Base-by-base conservation (phyloP, 2,329 filamentous ascomycete species). In the Alternaria alternata region DNA sequence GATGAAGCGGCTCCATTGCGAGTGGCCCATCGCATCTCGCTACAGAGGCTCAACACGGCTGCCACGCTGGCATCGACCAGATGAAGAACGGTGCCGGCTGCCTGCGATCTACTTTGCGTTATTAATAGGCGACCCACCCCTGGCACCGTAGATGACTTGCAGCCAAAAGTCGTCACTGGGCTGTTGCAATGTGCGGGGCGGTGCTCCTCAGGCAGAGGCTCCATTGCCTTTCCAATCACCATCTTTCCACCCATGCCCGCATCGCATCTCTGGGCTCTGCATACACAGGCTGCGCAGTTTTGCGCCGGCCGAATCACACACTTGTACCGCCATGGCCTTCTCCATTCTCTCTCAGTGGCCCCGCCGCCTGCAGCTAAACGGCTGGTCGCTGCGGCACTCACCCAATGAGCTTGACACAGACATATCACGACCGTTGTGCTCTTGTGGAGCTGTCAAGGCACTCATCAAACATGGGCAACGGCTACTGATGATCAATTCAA, bases 21-120 rank as follows among this genome's bases (percentile, higher is more conserved):
- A 72, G 64, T 73, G 71, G 69, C 60, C 65, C 70, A 70, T 66
- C 61, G 61, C 61, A 65, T 64, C 67, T 69, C 67, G 70, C 70
- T 62, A 69, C 58, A 57, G 54, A 56, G 36, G 54, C 57, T 57
- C 64, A 59, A 68, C 67, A 62, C 63, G 70, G 67, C 67, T 72
- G 71, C 71, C 70, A 71, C 65, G 70, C 65, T 65, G 54, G 51
- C 54, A 43, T 59, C 58, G 59, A 54, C 61, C 54, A 42, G 46
- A 58, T 59, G 61, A 42, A 54, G 39, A 46, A 49, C 47, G 59
- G 54, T 57, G 54, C 54, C n/a, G 52, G 54, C 63, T 67, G 69
- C 67, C 30, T 49, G 68, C 66, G 65, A 70, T 70, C 67, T 61
- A 57, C 61, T 59, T 26, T 64, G 62, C 65, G 66, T 69, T 71